A percentile compares a stretch with the other conserved stretches of the same genome.
Conservation (phyloP, 768 basidiomycete genomes). For the Suillus subaureus region DNA sequence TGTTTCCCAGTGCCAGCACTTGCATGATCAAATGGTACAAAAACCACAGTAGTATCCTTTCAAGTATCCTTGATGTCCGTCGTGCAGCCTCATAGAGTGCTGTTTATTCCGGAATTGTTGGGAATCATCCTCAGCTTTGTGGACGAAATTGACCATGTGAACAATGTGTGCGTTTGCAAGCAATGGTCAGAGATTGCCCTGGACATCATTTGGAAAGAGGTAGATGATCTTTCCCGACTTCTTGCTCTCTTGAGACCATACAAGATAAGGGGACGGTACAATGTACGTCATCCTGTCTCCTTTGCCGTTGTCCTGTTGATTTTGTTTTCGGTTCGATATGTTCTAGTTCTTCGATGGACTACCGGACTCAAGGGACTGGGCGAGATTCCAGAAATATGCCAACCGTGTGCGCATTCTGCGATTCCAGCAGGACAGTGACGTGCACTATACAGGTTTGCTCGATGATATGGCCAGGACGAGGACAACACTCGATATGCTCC, state of each 20-base stretch:
- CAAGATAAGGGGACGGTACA: conserved; percentile 19
- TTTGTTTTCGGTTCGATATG: not conserved
- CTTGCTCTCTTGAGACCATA: conserved; percentile 55
- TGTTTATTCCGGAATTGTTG: conserved; percentile 61
- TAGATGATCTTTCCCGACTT: conserved; percentile 46
- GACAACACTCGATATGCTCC: conserved; percentile 52
- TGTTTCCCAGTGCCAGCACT: no score
- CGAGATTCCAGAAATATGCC: conserved; percentile 55
- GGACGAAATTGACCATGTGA: conserved; percentile 41
- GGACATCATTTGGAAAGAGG: conserved; percentile 59
- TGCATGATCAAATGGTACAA: not conserved
- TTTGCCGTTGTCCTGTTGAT: not conserved
- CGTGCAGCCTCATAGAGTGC: conserved; percentile 30
- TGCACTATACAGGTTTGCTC: conserved; percentile 25
- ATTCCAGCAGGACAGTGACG: conserved; percentile 16
- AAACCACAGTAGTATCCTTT: no score
- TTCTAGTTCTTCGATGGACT: conserved; percentile 43
- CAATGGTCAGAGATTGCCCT: conserved; percentile 60
- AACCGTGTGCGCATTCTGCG: conserved; percentile 46
- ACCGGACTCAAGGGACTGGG: conserved; percentile 55
- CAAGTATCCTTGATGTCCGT: not conserved
- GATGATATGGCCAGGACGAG: conserved; percentile 62
- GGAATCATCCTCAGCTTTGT: conserved; percentile 56
- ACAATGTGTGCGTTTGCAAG: conserved; percentile 58
- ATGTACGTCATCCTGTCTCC: conserved; percentile 25